These are phyloP conservation scores for Calonectria montana DNA, from an alignment of 2,329 filamentous ascomycete species.

Conservation along the genomic window DNA sequence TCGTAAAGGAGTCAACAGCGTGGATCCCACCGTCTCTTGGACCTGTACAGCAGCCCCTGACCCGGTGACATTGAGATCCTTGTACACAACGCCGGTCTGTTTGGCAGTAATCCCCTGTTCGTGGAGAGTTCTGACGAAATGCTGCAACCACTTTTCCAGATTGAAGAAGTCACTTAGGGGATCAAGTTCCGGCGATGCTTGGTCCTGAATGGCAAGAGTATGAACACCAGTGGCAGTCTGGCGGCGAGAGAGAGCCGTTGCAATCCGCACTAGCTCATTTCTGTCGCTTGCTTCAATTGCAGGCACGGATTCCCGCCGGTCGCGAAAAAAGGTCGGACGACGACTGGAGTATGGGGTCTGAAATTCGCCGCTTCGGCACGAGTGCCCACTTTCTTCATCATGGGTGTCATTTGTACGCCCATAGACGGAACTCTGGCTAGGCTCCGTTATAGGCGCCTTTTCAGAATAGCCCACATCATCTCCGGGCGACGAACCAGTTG, in stretches of 20 bases:
- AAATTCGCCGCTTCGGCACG: neutral
- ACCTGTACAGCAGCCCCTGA: conserved; percentile 75
- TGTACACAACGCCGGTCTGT: conserved; percentile 71
- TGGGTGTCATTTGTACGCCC: neutral
- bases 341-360: neutral
- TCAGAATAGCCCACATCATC: neutral
- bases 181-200: conserved; percentile 49
- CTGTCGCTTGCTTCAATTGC: conserved; percentile 48
- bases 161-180: conserved; percentile 54
- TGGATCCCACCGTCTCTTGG: conserved; percentile 73
- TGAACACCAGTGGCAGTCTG: conserved; percentile 29
- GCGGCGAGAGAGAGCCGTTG: conserved; percentile 52
- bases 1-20: conserved; percentile 68
- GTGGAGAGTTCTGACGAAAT: conserved; percentile 57
- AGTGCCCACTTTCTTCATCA: neutral
- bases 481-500: neutral
- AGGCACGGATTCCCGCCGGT: neutral
- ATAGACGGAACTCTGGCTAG: neutral
- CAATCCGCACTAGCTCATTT: conserved; percentile 53
- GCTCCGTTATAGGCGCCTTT: neutral
- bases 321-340: neutral
- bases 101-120: conserved; percentile 65
- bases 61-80: conserved; percentile 74
- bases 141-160: conserved; percentile 54
- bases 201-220: conserved; percentile 36